Percentiles rank a stretch among this genome's conserved stretches.
Conservation (phyloP, 495 filamentous ascomycete genomes). For the Xylaria cubensis region DNA sequence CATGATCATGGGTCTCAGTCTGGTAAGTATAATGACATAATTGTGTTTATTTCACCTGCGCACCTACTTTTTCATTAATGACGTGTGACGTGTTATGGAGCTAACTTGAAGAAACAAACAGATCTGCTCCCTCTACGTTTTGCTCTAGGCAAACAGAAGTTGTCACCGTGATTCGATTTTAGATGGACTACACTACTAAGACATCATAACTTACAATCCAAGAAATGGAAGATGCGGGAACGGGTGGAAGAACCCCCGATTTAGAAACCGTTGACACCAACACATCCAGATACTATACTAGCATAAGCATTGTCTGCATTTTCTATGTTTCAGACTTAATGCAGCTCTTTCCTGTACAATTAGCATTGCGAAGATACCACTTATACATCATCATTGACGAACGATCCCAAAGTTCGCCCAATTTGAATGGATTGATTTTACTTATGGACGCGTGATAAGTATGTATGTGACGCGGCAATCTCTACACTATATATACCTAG, state of each 20-base stretch:
- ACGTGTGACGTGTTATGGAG: not conserved
- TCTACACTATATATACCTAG: not conserved
- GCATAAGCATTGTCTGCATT: slow-evolving; percentile 2
- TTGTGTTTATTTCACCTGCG: not conserved
- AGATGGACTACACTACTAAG: not conserved
- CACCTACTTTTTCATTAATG: not conserved
- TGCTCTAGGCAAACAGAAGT: slow-evolving; percentile 44
- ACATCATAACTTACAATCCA: not conserved
- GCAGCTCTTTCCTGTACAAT: not conserved
- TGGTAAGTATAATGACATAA: slow-evolving; percentile 64
- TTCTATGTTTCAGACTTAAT: not conserved
- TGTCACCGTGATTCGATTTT: not conserved
- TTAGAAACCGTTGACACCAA: not conserved
- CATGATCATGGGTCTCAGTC: slow-evolving; percentile 88
- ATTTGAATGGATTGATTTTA: not conserved
- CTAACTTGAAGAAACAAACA: slow-evolving; percentile 34
- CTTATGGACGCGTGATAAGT: not conserved
- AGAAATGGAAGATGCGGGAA: not conserved
- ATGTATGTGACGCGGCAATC: not conserved
- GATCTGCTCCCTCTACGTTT: slow-evolving; percentile 62
- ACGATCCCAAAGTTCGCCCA: not conserved
- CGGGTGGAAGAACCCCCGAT: not conserved
- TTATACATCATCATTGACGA: not conserved
- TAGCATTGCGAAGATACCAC: slow-evolving; percentile 17
- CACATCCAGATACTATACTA: not conserved